phyloP scores from a whole-genome alignment of 768 basidiomycete species.

The Amanita pseudoporphyria region DNA sequence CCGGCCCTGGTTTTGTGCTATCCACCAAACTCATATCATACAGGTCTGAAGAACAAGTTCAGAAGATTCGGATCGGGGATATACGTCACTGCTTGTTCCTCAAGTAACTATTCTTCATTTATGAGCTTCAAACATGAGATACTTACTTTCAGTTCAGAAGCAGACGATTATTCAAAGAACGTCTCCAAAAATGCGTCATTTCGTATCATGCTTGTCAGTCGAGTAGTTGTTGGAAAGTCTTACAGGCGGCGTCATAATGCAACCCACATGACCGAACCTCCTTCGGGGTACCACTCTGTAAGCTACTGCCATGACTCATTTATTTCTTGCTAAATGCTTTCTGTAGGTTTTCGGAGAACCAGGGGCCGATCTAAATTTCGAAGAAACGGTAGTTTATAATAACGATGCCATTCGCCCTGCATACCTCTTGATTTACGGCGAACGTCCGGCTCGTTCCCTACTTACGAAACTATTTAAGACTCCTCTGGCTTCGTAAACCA shows the following conservation, averaged over 20 bases:
- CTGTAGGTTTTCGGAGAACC: conserved; percentile 50
- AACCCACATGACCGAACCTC: conserved; percentile 37
- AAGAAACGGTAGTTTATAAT: conserved; percentile 57
- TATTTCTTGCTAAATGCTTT: not conserved
- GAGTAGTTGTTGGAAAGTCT: conserved; percentile 56
- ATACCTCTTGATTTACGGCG: conserved; percentile 54
- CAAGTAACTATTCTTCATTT: conserved; percentile 32
- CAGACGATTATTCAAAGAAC: conserved; percentile 52
- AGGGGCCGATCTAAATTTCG: conserved; percentile 57
- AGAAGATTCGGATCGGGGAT: conserved; percentile 60
- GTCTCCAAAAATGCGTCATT: conserved; percentile 28
- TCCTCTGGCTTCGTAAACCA: conserved; percentile 31
- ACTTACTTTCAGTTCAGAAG: conserved; percentile 30
- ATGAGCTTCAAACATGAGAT: not conserved
- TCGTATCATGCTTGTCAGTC: conserved; percentile 46
- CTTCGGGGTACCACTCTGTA: conserved; percentile 54
- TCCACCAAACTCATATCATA: not conserved
- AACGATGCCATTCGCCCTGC: conserved; percentile 63
- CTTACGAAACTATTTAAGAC: conserved; percentile 37
- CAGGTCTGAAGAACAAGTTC: conserved; percentile 48
- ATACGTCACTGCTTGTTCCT: conserved; percentile 57
- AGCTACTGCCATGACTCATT: conserved; percentile 1
- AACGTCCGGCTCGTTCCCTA: conserved; percentile 20
- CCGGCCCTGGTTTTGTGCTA: not conserved
- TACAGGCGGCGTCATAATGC: conserved; percentile 40